A percentile compares a stretch with the other conserved stretches of the same genome.
phyloP scores from a whole-genome alignment of 768 basidiomycete species.

The Psilocybe cyanescens region DNA sequence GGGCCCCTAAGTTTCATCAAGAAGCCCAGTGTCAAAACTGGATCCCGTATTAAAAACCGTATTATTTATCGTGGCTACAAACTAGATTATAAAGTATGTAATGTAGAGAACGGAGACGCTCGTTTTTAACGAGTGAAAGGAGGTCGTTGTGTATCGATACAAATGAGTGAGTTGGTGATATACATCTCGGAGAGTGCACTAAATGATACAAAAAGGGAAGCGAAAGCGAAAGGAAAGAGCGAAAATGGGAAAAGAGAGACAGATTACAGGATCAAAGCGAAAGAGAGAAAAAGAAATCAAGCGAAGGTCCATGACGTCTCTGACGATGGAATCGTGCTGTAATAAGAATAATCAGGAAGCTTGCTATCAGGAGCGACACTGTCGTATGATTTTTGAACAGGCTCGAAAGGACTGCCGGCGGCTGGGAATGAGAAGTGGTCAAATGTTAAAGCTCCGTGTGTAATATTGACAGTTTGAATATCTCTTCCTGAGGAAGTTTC shows the following conservation, averaged over 20 bases:
- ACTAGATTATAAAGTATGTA: slow-evolving; percentile 14
- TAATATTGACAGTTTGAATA: slow-evolving; percentile 1
- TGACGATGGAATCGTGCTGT: slow-evolving; percentile 6
- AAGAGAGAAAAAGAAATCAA: slow-evolving; percentile 1
- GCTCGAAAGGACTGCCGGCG: background rate
- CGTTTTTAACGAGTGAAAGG: slow-evolving; percentile 6
- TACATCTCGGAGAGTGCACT: slow-evolving; percentile 2
- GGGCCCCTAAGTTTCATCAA: background rate
- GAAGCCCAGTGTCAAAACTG: background rate
- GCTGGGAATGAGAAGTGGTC: slow-evolving; percentile 5
- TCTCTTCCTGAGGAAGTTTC: background rate
- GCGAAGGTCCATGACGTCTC: slow-evolving; percentile 12
- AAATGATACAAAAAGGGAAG: background rate
- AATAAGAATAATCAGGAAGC: background rate
- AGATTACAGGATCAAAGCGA: background rate
- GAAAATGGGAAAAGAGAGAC: background rate
- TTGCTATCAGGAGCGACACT: background rate
- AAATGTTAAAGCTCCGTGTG: slow-evolving; percentile 2
- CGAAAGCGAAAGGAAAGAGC: background rate
- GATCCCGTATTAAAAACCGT: background rate
- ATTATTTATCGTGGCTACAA: slow-evolving; percentile 1
- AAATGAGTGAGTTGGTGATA: slow-evolving; percentile 11
- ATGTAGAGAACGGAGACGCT: background rate
- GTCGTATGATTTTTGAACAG: background rate
- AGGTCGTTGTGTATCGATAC: slow-evolving; percentile 9